phyloP scores from a whole-genome alignment of 352 stramenopile genomes.

The Phytophthora hibernalis region DNA sequence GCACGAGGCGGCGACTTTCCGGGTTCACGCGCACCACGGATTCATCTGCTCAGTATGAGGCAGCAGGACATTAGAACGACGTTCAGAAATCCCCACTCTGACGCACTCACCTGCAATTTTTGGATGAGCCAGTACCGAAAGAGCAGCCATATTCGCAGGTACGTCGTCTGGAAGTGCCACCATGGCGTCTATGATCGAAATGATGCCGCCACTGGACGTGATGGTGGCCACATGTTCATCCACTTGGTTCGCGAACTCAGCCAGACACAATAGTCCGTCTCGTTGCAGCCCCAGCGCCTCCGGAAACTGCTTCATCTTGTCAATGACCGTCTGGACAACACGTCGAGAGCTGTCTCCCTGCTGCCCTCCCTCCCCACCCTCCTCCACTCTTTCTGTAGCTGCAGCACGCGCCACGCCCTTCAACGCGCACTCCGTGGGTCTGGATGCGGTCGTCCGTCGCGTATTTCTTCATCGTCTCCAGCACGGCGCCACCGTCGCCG shows the following conservation, averaged over 20 bases:
- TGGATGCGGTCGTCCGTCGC: conserved; percentile 52
- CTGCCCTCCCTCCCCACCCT: background rate
- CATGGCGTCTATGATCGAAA: conserved; percentile 58
- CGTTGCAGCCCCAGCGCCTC: conserved; percentile 48
- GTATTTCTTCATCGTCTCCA: conserved; percentile 61
- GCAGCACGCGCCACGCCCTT: conserved; percentile 48
- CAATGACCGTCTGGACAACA: conserved; percentile 46
- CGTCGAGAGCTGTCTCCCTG: conserved; percentile 11
- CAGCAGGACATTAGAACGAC: background rate
- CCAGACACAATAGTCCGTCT: conserved; percentile 55
- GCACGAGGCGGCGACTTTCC: conserved; percentile 58
- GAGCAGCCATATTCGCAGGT: conserved; percentile 50
- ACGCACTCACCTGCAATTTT: conserved; percentile 45
- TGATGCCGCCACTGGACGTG: conserved; percentile 51
- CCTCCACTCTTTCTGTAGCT: background rate
- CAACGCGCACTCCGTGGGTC: conserved; percentile 52
- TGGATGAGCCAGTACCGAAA: conserved; percentile 66
- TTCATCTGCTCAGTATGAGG: conserved; percentile 32
- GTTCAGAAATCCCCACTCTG: too few species aligned
- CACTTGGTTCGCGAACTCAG: conserved; percentile 41
- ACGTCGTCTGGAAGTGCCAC: conserved; percentile 57
- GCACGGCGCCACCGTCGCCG: conserved; percentile 47
- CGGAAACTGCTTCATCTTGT: conserved; percentile 52
- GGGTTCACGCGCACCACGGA: conserved; percentile 57
- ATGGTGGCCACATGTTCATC: conserved; percentile 40